Base-by-base conservation (phyloP, 139 green algal genomes). In the Spirogloea muscicola region DNA sequence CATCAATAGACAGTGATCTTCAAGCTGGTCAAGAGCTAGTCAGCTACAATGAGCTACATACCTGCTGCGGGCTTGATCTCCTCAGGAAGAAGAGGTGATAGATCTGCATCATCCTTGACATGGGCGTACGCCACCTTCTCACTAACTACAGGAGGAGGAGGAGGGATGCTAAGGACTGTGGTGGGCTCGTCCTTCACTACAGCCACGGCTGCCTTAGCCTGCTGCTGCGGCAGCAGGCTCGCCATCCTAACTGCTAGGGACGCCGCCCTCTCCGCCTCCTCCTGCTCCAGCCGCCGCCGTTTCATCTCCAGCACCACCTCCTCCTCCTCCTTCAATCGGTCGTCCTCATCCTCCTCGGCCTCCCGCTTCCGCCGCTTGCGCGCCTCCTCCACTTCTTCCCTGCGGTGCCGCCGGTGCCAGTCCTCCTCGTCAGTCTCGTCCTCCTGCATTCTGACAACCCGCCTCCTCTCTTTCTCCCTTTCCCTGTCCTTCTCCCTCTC, bases 401-500 rank as follows among this genome's bases (percentile, higher is more conserved):
- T 58, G 42, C 61, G 63, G 40, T 57, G 58, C 2, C 66, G 62
- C n/a, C 58, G 77, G 5, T 36, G 55, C 33, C 60, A 43, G 38
- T 63, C 3, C 29, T 44, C 44, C 29, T 65, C 78, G 34, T 80
- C 49, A 6, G 42, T 41, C 27, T 76, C 67, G 49, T 49, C 44
- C 42, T 69, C 67, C 58, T 59, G 42, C 34, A 68, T 49, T 49
- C 16, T 76, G 25, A 44, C 58, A 34, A 37, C 55, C 31, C 65
- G 13, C 51, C 34, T 25, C 18, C 65, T 33, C 9, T 25, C 41
- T 68, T 63, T 33, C 5, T 76, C 52, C 49, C 34, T 31, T 58
- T 69, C 40, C 55, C 55, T 38, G 51, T 76, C 42, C 69, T 80
- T 74, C 62, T 34, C 65, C 65, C 65, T 69, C 49, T 72, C 65